Conservation (phyloP, 2,329 filamentous ascomycete species). For the Colletotrichum sp. region DNA sequence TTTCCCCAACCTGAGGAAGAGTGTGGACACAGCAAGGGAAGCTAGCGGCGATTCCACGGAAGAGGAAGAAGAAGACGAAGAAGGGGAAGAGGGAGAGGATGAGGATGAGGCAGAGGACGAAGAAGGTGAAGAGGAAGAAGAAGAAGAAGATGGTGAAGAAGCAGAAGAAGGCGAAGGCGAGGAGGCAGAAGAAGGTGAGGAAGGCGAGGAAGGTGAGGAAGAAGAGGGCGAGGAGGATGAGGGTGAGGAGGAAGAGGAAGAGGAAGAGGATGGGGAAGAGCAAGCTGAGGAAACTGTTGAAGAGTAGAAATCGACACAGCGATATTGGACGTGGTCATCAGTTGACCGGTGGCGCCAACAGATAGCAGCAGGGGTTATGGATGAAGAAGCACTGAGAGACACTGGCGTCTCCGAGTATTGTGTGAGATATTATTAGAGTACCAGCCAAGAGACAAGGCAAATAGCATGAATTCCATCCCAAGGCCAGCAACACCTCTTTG, state of each 20-base stretch:
- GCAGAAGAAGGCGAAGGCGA: constrained; percentile 20
- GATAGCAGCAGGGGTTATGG: not conserved
- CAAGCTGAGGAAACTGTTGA: not conserved
- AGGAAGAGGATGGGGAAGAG: not conserved
- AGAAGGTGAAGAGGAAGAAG: constrained; percentile 3
- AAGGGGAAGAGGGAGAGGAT: constrained; percentile 18
- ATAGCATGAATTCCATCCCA: not conserved
- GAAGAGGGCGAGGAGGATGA: constrained; percentile 26
- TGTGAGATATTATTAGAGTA: not conserved
- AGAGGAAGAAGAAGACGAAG: constrained; percentile 30
- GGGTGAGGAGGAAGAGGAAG: constrained; percentile 19
- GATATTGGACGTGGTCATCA: not conserved
- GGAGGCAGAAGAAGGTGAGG: constrained; percentile 5
- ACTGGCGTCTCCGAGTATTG: not conserved
- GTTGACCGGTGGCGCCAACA: not conserved
- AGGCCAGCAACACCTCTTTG: not conserved
- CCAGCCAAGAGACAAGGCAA: not conserved
- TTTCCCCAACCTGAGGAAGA: constrained; percentile 54
- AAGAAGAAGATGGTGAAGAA: constrained; percentile 14
- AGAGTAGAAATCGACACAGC: not conserved
- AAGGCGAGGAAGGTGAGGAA: constrained; percentile 17
- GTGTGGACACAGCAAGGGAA: constrained; percentile 30
- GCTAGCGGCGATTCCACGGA: constrained; percentile 23
- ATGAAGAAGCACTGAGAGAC: not conserved
- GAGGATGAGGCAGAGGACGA: constrained; percentile 18